These are phyloP conservation scores for Patellaria atrata DNA, from an alignment of 495 filamentous ascomycete species.

Conservation along the genomic window DNA sequence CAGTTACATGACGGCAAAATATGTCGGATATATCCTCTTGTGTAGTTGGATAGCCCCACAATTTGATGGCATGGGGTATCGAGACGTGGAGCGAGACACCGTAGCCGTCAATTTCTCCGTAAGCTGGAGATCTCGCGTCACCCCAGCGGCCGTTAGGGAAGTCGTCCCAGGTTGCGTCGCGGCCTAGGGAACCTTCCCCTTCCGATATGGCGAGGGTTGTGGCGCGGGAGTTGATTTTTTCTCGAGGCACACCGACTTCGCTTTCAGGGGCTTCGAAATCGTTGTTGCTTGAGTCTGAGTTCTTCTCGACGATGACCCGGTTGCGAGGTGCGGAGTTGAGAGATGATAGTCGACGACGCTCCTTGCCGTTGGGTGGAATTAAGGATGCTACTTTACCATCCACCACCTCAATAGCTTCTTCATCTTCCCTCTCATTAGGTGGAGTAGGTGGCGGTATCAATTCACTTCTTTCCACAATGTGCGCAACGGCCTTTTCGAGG, in stretches of 20 bases:
- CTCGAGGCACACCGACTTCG: slow-evolving; percentile 48
- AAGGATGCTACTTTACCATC: slow-evolving; percentile 29
- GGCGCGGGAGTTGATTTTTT: slow-evolving; percentile 47
- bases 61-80: slow-evolving; percentile 54
- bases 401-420: slow-evolving; percentile 34
- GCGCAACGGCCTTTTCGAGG: slow-evolving; percentile 87
- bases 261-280: slow-evolving; percentile 51
- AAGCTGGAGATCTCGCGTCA: slow-evolving; percentile 59
- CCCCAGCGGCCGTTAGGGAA: slow-evolving; percentile 97
- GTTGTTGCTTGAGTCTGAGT: slow-evolving; percentile 33
- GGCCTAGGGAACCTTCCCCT: slow-evolving; percentile 74
- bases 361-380: slow-evolving; percentile 16
- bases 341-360: slow-evolving; percentile 25
- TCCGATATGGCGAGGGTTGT: slow-evolving; percentile 87
- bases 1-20: slow-evolving; percentile 66
- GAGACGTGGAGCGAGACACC: slow-evolving; percentile 81
- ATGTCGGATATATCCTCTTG: slow-evolving; percentile 55
- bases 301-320: slow-evolving; percentile 57
- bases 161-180: slow-evolving; percentile 98
- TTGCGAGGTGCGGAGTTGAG: slow-evolving; percentile 59
- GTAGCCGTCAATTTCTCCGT: slow-evolving; percentile 90
- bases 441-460: slow-evolving; percentile 45
- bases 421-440: slow-evolving; percentile 23
- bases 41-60: slow-evolving; percentile 70
- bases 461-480: slow-evolving; percentile 74